Evolutionary conservation across 1,139 yeast species (phyloP).

Genomic region (Blastobotrys indianensis): DNA sequence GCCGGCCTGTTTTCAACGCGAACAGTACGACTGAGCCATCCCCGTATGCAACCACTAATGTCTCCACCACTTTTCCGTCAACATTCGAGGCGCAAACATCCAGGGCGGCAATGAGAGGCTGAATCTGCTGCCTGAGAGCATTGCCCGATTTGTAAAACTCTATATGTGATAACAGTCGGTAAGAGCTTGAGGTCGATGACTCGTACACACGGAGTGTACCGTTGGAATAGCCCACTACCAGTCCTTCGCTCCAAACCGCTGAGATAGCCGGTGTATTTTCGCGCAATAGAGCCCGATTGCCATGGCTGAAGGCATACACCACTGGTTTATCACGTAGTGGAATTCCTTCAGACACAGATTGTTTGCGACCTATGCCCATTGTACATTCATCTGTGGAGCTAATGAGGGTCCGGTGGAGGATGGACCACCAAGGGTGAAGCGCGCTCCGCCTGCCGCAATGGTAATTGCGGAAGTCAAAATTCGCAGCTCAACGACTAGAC

Average conservation of each 20-base stretch:
- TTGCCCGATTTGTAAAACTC: constrained; percentile 10
- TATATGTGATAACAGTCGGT: constrained; percentile 1
- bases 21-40: constrained; percentile 15
- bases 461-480: no score
- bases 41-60: constrained; percentile 13
- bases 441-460: no score
- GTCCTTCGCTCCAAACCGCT: constrained; percentile 4
- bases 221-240: constrained; percentile 12
- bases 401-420: no score
- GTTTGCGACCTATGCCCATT: no score
- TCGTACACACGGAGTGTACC: constrained; percentile 14
- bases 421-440: no score
- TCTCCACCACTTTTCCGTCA: constrained; percentile 4
- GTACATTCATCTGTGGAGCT: no score
- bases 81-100: not conserved
- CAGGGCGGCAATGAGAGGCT: constrained; percentile 7
- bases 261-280: constrained; percentile 9
- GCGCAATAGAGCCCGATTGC: constrained; percentile 3
- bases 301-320: constrained; percentile 14
- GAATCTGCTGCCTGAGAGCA: constrained; percentile 3
- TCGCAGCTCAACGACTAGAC: no score
- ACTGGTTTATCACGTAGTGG: not conserved
- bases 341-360: no score
- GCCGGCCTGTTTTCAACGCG: constrained; percentile 16
- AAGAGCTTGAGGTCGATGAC: not conserved